Evolutionary conservation across 805 yeast species (phyloP).

Genomic region (Zygotorulaspora florentina): DNA sequence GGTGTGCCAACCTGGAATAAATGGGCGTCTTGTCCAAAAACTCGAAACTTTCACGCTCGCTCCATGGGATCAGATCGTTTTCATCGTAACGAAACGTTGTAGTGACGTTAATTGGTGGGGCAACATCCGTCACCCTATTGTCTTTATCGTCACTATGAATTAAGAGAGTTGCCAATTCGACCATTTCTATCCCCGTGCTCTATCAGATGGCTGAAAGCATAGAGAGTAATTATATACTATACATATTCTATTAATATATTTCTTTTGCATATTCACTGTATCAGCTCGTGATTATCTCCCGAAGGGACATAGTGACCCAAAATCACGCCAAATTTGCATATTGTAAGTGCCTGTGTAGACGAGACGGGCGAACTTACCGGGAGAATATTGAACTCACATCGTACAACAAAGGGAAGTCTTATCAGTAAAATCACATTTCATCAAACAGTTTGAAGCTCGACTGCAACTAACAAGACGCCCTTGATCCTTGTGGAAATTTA

Average conservation of each 20-base stretch:
- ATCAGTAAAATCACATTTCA: too few species aligned
- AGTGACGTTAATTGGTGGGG: constrained; percentile 76
- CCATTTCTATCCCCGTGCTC: constrained; percentile 4
- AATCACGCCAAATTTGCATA: too few species aligned
- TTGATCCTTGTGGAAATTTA: background rate
- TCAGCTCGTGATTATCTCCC: too few species aligned
- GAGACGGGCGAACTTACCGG: too few species aligned
- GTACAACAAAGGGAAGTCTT: background rate
- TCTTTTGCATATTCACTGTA: too few species aligned
- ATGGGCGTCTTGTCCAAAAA: constrained; percentile 38
- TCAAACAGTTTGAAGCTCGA: too few species aligned
- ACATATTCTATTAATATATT: background rate
- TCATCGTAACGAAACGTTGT: constrained; percentile 70
- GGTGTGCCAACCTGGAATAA: constrained; percentile 75
- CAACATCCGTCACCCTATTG: constrained; percentile 57
- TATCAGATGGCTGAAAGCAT: background rate
- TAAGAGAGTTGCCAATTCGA: constrained; percentile 49
- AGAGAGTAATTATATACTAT: background rate
- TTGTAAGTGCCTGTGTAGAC: too few species aligned
- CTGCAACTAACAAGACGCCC: background rate
- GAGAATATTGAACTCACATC: background rate
- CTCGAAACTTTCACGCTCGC: constrained; percentile 35
- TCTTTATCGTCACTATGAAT: constrained; percentile 69
- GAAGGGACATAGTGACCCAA: too few species aligned
- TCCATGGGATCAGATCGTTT: constrained; percentile 49